phyloP scores from a whole-genome alignment of 1,139 yeast species.

The Scheffersomyces titani region DNA sequence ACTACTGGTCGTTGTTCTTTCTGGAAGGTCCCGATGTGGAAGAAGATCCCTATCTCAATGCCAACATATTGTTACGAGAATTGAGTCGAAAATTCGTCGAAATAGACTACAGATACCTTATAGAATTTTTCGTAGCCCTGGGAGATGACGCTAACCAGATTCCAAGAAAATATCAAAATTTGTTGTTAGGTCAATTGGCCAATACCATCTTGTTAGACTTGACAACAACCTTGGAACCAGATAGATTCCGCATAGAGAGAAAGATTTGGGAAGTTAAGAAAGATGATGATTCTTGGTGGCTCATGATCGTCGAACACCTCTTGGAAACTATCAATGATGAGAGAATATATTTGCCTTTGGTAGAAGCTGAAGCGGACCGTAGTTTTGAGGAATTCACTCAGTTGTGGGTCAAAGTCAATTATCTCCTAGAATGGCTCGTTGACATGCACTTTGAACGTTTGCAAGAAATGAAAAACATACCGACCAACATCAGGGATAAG shows the following conservation, averaged over 20 bases:
- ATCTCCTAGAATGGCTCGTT: constrained; percentile 23
- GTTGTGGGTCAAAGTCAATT: constrained; percentile 24
- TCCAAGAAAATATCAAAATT: constrained; percentile 8
- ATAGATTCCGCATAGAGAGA: constrained; percentile 2
- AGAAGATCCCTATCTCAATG: constrained; percentile 6
- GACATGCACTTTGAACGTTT: constrained; percentile 3
- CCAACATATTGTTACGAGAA: constrained; percentile 10
- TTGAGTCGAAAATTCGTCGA: constrained; percentile 9
- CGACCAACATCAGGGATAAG: neutral
- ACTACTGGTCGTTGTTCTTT: constrained; percentile 22
- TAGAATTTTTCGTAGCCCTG: constrained; percentile 10
- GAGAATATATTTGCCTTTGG: constrained; percentile 16
- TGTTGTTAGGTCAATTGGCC: constrained; percentile 13
- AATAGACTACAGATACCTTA: constrained; percentile 10
- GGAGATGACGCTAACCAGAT: neutral
- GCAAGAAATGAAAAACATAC: neutral
- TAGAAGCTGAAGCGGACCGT: constrained; percentile 23
- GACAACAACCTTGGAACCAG: constrained; percentile 12
- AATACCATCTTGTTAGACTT: constrained; percentile 12
- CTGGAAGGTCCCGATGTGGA: constrained; percentile 10
- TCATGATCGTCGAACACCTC: neutral
- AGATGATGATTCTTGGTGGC: constrained; percentile 3
- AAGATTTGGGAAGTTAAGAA: constrained; percentile 9
- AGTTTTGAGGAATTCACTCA: constrained; percentile 18
- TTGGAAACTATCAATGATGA: constrained; percentile 12